Evolutionary conservation across 768 basidiomycete genomes (phyloP).

Genomic region (Suillus ampliporus): DNA sequence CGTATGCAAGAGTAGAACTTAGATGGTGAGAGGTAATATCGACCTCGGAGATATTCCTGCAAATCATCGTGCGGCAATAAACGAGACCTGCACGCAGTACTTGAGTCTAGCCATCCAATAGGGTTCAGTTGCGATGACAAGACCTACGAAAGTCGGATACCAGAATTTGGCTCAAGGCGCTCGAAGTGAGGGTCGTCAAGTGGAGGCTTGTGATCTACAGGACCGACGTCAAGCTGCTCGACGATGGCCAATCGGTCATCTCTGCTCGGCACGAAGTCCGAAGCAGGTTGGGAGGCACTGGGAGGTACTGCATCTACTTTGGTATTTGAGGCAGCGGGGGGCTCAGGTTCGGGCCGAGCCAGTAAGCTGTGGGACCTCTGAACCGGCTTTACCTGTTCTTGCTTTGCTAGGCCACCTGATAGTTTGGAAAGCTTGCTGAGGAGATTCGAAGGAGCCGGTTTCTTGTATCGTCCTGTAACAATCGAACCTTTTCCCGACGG

Average conservation of each 20-base stretch:
- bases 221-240: constrained; percentile 80
- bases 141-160: constrained; percentile 81
- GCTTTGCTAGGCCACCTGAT: constrained; percentile 25
- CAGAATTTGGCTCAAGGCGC: constrained; percentile 87
- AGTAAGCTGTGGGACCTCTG: constrained; percentile 34
- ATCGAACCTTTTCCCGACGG: constrained; percentile 3
- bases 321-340: neutral
- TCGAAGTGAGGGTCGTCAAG: constrained; percentile 79
- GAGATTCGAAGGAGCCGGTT: constrained; percentile 57
- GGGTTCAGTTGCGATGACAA: neutral
- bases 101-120: constrained; percentile 1
- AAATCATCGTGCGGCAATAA: constrained; percentile 74
- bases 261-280: constrained; percentile 28
- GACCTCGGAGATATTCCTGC: constrained; percentile 78
- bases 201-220: constrained; percentile 72
- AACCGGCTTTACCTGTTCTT: constrained; percentile 30
- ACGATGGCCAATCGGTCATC: constrained; percentile 74
- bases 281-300: constrained; percentile 10
- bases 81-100: constrained; percentile 60
- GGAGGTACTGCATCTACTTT: constrained; percentile 16
- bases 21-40: constrained; percentile 90
- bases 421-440: constrained; percentile 55
- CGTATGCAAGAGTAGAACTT: constrained; percentile 86
- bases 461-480: constrained; percentile 20
- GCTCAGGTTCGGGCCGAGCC: constrained; percentile 19